A percentile compares a stretch with the other conserved stretches of the same genome.
Evolutionary conservation across 2,329 filamentous ascomycete species (phyloP).

Genomic region (Aspergillus transmontanensis): DNA sequence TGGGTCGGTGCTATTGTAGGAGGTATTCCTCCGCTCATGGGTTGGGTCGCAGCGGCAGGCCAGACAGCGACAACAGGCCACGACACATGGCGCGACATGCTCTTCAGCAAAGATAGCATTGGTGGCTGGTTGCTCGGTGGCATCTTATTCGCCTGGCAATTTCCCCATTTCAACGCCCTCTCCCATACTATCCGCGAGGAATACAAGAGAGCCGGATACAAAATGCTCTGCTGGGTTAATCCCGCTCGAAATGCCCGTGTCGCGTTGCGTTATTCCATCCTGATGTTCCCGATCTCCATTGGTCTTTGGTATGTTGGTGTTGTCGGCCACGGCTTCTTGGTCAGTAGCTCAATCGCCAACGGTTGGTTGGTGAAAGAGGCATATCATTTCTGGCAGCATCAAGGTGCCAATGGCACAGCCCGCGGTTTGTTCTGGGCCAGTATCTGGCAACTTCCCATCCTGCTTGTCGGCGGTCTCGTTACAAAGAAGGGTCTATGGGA

Average conservation of each 20-base stretch:
- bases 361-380: constrained; percentile 82
- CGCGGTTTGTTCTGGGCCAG: constrained; percentile 93
- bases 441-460: constrained; percentile 89
- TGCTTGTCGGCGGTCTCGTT: constrained; percentile 85
- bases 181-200: constrained; percentile 88
- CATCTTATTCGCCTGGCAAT: constrained; percentile 93
- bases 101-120: constrained; percentile 68
- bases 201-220: constrained; percentile 71
- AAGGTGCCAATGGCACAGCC: constrained; percentile 78
- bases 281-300: constrained; percentile 84
- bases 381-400: constrained; percentile 74
- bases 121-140: constrained; percentile 89
- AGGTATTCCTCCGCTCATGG: constrained; percentile 94
- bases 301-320: constrained; percentile 77
- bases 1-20: constrained; percentile 94
- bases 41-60: constrained; percentile 92
- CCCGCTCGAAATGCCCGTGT: constrained; percentile 83
- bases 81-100: constrained; percentile 75
- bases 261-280: constrained; percentile 80
- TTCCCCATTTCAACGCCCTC: constrained; percentile 95
- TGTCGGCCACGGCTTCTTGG: constrained; percentile 82
- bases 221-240: constrained; percentile 83
- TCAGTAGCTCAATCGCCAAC: constrained; percentile 80
- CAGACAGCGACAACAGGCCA: constrained; percentile 74
- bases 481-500: constrained; percentile 94